Evolutionary conservation across 768 basidiomycete species (phyloP), one percentile per base, ranked within the genome.

Genomic region (Termitomyces sp.): DNA sequence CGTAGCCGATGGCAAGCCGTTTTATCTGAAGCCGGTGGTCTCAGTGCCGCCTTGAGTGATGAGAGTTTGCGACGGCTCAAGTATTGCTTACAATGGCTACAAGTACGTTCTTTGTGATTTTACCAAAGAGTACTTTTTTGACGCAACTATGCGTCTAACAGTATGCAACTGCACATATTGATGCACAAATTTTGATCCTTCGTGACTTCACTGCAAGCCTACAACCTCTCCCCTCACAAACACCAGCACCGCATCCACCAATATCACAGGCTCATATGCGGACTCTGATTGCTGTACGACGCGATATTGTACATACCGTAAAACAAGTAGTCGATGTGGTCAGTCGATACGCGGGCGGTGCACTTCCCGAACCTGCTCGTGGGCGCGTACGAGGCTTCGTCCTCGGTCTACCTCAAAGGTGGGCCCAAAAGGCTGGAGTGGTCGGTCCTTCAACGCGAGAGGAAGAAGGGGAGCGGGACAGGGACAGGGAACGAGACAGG

Each of bases 311-410:
- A n/a, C 83, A 88, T 48, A 96, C 94, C 34, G 86, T 96, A 59
- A 85, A 92, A 40, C 89, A 94, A 68, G 93, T 94, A 17, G 93
- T 96, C 14, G 90, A 92, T 60, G 89, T 96, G 15, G 87, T 96
- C 17, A 86, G 83, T 60, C 89, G 86, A 62, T 94, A 95, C 65
- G 90, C 94, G 0, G 94, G 94, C 10, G 83, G 89, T 0, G 90
- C 93, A 0, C 80, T 96, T 6, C 94, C 92, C 0, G 94, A 94
- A 70, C 93, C 89, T 7, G 93, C 94, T 0, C 82, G 88, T 40
- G 74, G 78, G 1, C 84, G 85, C 25, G 92, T 95, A 38, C 77
- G 91, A 11, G 82, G 84, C 0, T 91, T 92, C 69, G 91, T 96
- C 46, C 76, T 96, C 14, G 81, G 83, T 48, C 76, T 95, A n/a